Conservation (phyloP, 768 basidiomycete genomes). For the Pleurotus tuber-regium region DNA sequence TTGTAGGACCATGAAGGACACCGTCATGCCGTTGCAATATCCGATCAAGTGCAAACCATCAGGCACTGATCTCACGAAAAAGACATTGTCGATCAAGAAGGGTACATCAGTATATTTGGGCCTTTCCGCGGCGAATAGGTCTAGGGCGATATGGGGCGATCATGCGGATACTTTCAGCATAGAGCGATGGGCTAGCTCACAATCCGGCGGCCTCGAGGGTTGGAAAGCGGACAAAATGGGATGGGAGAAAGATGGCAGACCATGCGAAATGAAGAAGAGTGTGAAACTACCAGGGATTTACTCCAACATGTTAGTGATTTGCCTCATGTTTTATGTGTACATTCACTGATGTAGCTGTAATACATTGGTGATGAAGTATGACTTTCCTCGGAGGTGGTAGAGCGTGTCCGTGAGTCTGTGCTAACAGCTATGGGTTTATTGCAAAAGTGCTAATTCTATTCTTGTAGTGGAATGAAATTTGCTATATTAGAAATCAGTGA, state of each 20-base stretch:
- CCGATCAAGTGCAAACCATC: slow-evolving; percentile 24
- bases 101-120: slow-evolving; percentile 32
- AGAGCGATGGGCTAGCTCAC: slow-evolving; percentile 45
- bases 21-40: slow-evolving; percentile 30
- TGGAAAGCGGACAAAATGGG: too few species aligned
- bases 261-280: slow-evolving; percentile 25
- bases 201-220: too few species aligned
- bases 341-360: neutral
- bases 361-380: slow-evolving; percentile 30
- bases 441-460: neutral
- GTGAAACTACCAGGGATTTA: slow-evolving; percentile 42
- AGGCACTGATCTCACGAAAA: slow-evolving; percentile 22
- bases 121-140: slow-evolving; percentile 27
- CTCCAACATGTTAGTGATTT: slow-evolving; percentile 33
- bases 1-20: slow-evolving; percentile 31
- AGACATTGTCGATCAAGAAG: slow-evolving; percentile 35
- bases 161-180: slow-evolving; percentile 49
- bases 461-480: slow-evolving; percentile 33
- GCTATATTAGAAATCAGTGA: slow-evolving; percentile 36
- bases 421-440: slow-evolving; percentile 17
- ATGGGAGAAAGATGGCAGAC: too few species aligned
- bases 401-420: slow-evolving; percentile 38
- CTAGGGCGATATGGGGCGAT: slow-evolving; percentile 42
- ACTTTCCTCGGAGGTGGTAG: slow-evolving; percentile 44
- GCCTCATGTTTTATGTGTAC: neutral